phyloP scores from a whole-genome alignment of 2,329 filamentous ascomycete genomes.

The Bertia moriformis region DNA sequence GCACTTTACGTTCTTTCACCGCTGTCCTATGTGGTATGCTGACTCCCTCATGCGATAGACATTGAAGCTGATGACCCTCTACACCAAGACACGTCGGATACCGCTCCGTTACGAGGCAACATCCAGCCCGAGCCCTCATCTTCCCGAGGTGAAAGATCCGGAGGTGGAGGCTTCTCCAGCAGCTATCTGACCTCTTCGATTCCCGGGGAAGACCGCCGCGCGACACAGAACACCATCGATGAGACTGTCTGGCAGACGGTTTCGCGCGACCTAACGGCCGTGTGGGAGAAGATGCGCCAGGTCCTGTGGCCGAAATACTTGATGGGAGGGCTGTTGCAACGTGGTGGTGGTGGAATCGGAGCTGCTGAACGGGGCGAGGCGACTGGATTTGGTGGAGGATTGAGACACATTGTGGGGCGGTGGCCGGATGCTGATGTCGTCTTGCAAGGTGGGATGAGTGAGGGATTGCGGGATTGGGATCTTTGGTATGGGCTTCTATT shows the following conservation, averaged over 20 bases:
- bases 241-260: conserved; percentile 97
- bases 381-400: conserved; percentile 45
- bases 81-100: not conserved
- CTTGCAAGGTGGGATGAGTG: conserved; percentile 63
- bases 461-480: conserved; percentile 90
- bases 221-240: conserved; percentile 85
- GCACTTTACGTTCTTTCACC: conserved; percentile 1
- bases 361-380: conserved; percentile 46
- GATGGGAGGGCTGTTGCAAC: conserved; percentile 55
- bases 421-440: conserved; percentile 50
- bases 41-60: not conserved
- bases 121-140: not conserved
- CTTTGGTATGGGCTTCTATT: conserved; percentile 43
- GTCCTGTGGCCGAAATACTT: conserved; percentile 93
- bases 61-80: conserved; percentile 1
- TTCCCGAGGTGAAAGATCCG: not conserved
- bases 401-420: conserved; percentile 43
- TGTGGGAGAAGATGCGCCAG: conserved; percentile 97
- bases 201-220: conserved; percentile 79
- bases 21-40: not conserved
- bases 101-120: not conserved
- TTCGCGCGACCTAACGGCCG: conserved; percentile 74
- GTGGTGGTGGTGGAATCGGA: conserved; percentile 35
- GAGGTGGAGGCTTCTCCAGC: not conserved
- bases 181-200: conserved; percentile 79